Base-by-base conservation (phyloP, 2,329 filamentous ascomycete species). In the Penicillium sp. region DNA sequence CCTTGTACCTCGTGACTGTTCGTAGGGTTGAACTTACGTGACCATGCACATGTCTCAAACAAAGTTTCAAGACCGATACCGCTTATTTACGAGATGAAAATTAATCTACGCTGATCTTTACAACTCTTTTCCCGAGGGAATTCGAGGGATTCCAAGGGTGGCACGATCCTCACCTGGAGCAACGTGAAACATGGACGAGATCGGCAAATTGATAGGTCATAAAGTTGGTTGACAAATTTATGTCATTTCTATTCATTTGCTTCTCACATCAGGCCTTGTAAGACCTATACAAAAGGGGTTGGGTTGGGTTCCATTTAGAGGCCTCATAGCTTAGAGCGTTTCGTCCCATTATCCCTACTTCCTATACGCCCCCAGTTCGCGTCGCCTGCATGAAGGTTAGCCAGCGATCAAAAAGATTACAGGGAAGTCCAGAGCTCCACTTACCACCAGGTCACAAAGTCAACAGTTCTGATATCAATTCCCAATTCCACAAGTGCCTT, bases 401-500 rank as follows among this genome's bases (percentile, higher is more conserved):
- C 33, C 6, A 26, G 16, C 39, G 21, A 22, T 33, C 11, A 22
- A 26, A 10, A 14, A 37, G 14, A 16, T 11, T 41, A 5, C 19
- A 21, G 9, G 2, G n/a, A 19, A 5, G n/a, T 21, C 3, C 6
- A 41, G 3, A 22, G 5, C 19, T 45, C 6, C 2, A 53, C 52
- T 48, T 48, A 53, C 52, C 52, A 53, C 52, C 52, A 53, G 9
- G 22, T 31, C 44, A 37, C 52, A 52, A 52, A 48, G 31, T 58
- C 53, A 55, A 50, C 41, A 43, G 50, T 59, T 59, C 16, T 8
- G 13, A 33, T 24, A 33, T 46, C 92, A 61, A 96, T 90, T 0
- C 86, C 90, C 59, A 96, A 70, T 14, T 90, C 85, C 71, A 84
- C 84, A 62, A 96, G 76, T 39, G 80, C 85, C 73, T 84, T 84